Evolutionary conservation across 2,329 filamentous ascomycete genomes (phyloP), one percentile per base, ranked within the genome.

Genomic region (Decorospora gaudefroyi): DNA sequence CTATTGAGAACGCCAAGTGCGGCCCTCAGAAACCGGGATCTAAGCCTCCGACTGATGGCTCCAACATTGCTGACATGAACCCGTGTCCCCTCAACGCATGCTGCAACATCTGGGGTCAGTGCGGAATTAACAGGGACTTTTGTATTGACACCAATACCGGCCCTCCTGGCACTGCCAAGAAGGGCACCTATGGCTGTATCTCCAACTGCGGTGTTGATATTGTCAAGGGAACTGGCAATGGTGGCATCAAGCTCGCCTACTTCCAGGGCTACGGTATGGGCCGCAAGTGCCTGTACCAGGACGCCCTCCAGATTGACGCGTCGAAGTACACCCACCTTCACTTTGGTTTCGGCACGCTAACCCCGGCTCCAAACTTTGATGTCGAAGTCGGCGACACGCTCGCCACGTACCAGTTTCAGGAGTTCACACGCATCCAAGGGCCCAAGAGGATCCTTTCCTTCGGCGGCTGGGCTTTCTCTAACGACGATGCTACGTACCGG

Each of bases 401-500:
- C 6, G 6, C 21, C 21, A 23, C 21, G 6, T 23, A 23, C 21
- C 21, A 23, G 10, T 23, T 23, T 10, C 6, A 10, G 6, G 21
- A 23, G 10, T 23, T 23, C 21, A 6, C 21, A 23, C 21, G 21
- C 10, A 6, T 23, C 21, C n/a, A n/a, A n/a, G n/a, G n/a, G n/a
- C n/a, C n/a, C n/a, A 73, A 75, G 48, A 53, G 53, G 7, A 71
- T 78, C 22, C 13, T 77, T 4, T 71, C 72, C 1, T 71, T 77
- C 46, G 74, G 75, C 13, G 75, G 75, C 16, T 76, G 75, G 76
- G 61, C 58, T 19, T 71, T 71, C 46, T 76, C 71, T 0, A 75
- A 74, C 0, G 57, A 62, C 1, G 56, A 66, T 0, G 54, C 45
- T 4, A 72, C 71, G 0, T 75, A 68, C 44, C 35, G 48, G 15